Evolutionary conservation across 768 basidiomycete species (phyloP).

Genomic region (Lepiota subincarnata): DNA sequence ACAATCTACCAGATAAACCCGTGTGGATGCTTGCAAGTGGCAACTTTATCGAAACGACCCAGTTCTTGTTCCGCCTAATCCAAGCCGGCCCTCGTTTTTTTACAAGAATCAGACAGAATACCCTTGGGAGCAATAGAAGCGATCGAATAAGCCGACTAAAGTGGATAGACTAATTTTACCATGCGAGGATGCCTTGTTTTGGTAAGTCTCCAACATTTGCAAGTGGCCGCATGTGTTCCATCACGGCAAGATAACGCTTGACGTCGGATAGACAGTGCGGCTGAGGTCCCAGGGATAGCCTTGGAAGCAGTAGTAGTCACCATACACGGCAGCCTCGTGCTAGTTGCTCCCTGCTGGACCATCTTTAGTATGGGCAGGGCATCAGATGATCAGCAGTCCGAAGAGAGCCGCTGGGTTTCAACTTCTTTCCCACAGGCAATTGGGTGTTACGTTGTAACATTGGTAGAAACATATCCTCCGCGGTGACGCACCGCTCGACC

Average conservation of each 20-base stretch:
- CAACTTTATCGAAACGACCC: background rate
- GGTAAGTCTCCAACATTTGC: background rate
- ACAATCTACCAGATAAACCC: background rate
- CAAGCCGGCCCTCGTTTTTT: background rate
- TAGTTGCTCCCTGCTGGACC: background rate
- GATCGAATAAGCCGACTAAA: background rate
- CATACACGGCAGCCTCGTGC: background rate
- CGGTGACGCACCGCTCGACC: too few species aligned
- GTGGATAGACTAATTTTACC: constrained; percentile 1
- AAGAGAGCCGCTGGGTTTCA: too few species aligned
- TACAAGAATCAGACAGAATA: background rate
- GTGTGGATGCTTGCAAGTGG: background rate
- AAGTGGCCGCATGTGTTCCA: constrained; percentile 3
- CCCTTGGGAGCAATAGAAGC: constrained; percentile 6
- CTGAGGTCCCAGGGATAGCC: background rate
- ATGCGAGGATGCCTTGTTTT: background rate
- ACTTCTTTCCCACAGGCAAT: too few species aligned
- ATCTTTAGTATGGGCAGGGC: background rate
- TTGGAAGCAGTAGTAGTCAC: background rate
- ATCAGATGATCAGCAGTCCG: background rate
- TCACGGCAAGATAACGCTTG: constrained; percentile 5
- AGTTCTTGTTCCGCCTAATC: background rate
- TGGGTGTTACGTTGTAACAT: too few species aligned
- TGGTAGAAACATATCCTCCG: too few species aligned
- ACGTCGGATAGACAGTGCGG: background rate